phyloP scores from a whole-genome alignment of 495 filamentous ascomycete species.

The Neurospora africana region DNA sequence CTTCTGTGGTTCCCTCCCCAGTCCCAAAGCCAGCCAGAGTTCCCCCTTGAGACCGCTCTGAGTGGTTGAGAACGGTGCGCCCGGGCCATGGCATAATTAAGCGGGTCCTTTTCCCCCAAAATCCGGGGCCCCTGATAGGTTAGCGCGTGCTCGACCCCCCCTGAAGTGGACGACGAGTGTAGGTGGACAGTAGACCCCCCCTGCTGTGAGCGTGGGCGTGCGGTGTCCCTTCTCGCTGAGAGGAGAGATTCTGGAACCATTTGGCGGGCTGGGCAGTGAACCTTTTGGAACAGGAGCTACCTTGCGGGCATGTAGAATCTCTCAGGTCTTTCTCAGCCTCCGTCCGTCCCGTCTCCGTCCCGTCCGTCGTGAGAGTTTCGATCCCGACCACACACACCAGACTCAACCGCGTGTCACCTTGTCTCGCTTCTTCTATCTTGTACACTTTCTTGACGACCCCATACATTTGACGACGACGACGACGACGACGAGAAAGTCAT shows the following conservation, averaged over 20 bases:
- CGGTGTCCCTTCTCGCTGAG: background rate
- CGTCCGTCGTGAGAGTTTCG: background rate
- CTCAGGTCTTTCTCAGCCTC: background rate
- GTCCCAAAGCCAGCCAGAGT: background rate
- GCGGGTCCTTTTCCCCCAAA: background rate
- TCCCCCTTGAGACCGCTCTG: background rate
- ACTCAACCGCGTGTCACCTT: background rate
- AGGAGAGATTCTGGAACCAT: background rate
- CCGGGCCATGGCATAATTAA: background rate
- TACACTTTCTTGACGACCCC: background rate
- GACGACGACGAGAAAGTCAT: background rate
- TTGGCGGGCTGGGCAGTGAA: background rate
- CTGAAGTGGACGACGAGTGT: background rate
- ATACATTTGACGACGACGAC: background rate
- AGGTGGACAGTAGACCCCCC: background rate
- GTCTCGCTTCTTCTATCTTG: background rate
- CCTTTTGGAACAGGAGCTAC: background rate
- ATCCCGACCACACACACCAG: background rate
- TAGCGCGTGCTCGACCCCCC: background rate
- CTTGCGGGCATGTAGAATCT: background rate
- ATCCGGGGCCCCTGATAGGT: constrained; percentile 3
- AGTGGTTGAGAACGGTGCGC: background rate
- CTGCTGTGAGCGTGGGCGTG: background rate
- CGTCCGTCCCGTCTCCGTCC: background rate
- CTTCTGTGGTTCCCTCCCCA: background rate